phyloP scores from a whole-genome alignment of 495 filamentous ascomycete genomes.

The Jackrogersella minutella region DNA sequence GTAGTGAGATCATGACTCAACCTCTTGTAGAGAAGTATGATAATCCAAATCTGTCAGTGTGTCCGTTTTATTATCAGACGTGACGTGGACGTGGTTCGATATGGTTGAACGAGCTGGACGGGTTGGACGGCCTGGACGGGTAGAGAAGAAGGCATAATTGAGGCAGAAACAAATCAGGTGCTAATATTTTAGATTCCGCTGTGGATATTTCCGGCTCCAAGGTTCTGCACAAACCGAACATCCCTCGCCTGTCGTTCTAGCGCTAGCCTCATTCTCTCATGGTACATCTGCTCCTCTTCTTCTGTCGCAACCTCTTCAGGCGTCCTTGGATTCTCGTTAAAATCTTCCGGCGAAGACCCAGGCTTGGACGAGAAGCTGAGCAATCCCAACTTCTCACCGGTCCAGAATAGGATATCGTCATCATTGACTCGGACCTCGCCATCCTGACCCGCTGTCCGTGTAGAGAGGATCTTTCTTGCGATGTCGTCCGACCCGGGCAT shows the following conservation, averaged over 20 bases:
- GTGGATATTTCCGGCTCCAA: slow-evolving; percentile 56
- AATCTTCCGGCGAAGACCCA: slow-evolving; percentile 57
- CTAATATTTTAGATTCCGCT: slow-evolving; percentile 29
- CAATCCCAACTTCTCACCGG: slow-evolving; percentile 79
- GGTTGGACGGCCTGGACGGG: too few relatives aligned
- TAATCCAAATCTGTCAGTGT: slow-evolving; percentile 23
- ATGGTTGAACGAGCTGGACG: neutral
- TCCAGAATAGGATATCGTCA: slow-evolving; percentile 80
- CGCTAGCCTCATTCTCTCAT: slow-evolving; percentile 73
- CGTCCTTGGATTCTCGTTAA: slow-evolving; percentile 54
- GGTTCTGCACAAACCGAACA: slow-evolving; percentile 75
- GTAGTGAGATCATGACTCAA: slow-evolving; percentile 34
- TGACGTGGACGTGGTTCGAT: slow-evolving; percentile 28
- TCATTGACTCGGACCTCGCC: slow-evolving; percentile 54
- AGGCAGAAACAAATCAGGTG: slow-evolving; percentile 18
- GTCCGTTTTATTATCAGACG: slow-evolving; percentile 9
- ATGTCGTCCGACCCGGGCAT: slow-evolving; percentile 67
- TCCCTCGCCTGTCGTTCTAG: slow-evolving; percentile 84
- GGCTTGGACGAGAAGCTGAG: slow-evolving; percentile 65
- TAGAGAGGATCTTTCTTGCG: slow-evolving; percentile 75
- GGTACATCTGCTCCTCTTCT: slow-evolving; percentile 63
- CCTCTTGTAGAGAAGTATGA: slow-evolving; percentile 6
- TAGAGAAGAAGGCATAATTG: neutral
- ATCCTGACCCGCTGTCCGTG: slow-evolving; percentile 47
- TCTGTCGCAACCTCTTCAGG: slow-evolving; percentile 54